phyloP scores from a whole-genome alignment of 257 asterid species.

The Nicotiana benthamiana region DNA sequence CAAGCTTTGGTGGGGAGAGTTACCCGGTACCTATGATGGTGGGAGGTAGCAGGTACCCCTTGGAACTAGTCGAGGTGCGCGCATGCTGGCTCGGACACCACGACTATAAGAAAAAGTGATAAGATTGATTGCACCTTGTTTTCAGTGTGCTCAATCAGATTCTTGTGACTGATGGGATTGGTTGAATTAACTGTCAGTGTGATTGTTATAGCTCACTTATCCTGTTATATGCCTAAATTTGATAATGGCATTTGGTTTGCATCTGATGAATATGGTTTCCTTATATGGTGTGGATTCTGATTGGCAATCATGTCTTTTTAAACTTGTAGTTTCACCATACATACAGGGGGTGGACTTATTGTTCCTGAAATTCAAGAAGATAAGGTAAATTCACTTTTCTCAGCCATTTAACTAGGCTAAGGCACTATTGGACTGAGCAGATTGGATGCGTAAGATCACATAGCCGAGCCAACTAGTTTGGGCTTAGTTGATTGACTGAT shows the following conservation, averaged over 20 bases:
- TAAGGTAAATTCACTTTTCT: slow-evolving; percentile 42
- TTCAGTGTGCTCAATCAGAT: not conserved
- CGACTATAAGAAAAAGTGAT: too few relatives aligned
- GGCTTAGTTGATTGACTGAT: not conserved
- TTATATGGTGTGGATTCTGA: not conserved
- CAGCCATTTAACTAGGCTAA: not conserved
- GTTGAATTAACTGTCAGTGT: not conserved
- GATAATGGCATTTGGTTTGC: not conserved
- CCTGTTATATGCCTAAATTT: not conserved
- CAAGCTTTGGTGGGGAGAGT: too few relatives aligned
- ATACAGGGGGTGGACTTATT: slow-evolving; percentile 89
- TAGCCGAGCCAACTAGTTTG: not conserved
- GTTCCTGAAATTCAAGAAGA: slow-evolving; percentile 86
- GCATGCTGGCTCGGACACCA: too few relatives aligned
- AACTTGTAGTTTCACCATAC: slow-evolving; percentile 64
- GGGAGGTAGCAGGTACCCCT: too few relatives aligned
- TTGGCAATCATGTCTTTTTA: not conserved
- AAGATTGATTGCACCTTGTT: not conserved
- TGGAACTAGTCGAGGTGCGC: too few relatives aligned
- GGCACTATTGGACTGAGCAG: not conserved
- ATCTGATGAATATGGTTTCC: not conserved
- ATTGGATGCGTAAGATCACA: not conserved
- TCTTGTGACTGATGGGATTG: not conserved
- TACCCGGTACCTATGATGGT: too few relatives aligned
- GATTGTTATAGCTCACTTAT: not conserved